These are phyloP conservation scores for Vachellia collinsii DNA, from an alignment of 306 rosid genomes.

Conservation along the genomic window DNA sequence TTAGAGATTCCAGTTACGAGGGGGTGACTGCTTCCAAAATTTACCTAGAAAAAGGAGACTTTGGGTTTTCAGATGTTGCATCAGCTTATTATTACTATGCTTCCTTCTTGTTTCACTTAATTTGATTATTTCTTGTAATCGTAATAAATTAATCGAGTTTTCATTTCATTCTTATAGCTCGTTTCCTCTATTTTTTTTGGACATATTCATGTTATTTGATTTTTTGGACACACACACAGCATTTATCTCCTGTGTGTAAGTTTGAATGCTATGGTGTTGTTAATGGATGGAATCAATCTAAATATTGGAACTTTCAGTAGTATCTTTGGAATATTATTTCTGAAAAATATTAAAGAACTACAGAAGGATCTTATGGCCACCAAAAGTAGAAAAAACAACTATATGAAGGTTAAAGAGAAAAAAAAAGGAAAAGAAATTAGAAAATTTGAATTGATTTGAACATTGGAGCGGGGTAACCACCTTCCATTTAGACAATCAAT, in stretches of 20 bases:
- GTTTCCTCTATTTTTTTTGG: neutral
- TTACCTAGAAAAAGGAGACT: neutral
- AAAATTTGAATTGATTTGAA: neutral
- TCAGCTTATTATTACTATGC: neutral
- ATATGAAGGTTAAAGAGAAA: neutral
- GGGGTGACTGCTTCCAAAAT: slow-evolving; percentile 58
- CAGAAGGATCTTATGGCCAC: neutral
- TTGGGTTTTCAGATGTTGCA: slow-evolving; percentile 8
- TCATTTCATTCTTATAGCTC: neutral
- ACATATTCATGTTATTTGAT: too few species aligned
- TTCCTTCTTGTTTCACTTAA: slow-evolving; percentile 26
- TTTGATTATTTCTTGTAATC: slow-evolving; percentile 42
- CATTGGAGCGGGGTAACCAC: neutral
- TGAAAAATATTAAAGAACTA: neutral
- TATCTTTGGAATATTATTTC: neutral
- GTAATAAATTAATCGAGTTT: slow-evolving; percentile 12
- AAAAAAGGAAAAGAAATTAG: neutral
- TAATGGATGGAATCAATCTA: neutral
- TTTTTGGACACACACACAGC: too few species aligned
- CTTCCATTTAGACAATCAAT: neutral
- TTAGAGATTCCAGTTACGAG: slow-evolving; percentile 63
- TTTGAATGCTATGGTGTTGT: neutral
- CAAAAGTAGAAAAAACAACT: neutral
- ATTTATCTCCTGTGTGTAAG: neutral
- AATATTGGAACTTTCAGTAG: neutral